Evolutionary conservation across 257 asterid species (phyloP), one percentile per base, ranked within the genome.

Genomic region (Verbena officinalis): DNA sequence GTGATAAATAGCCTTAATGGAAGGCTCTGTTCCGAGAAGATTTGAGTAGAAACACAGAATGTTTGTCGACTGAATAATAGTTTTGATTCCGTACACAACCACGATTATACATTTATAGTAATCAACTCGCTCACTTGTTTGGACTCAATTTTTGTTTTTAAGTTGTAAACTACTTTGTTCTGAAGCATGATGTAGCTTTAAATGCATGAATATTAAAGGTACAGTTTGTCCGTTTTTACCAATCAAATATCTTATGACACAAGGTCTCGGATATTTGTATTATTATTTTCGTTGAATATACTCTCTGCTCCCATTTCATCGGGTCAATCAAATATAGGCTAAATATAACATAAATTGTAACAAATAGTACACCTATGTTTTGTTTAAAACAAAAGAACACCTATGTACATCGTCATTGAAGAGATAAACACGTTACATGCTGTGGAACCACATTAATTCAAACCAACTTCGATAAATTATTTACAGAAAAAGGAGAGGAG

Each of bases 21-120:
- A 59, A 75, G 72, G 23, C 57, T 59, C 20, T 86, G 79, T 87
- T 68, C 75, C n/a, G 73, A 69, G 72, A 67, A 73, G 64, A 27
- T 15, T 40, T 42, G 27, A 14, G 31, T 71, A 70, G 33, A n/a
- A 7, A 60, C 31, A 3, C 5, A 7, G 22, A 12, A 31, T 55
- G 52, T 24, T 20, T 30, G 43, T 30, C 23, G 59, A n/a, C 15
- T 58, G 23, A 14, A 17, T 31, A 30, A 38, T 50, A 75, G 60
- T 16, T 65, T 27, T 52, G 14, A 23, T 54, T 19, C 51, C 14
- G 27, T 14, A 11, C 15, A 50, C 61, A 53, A 53, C 56, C 64
- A 23, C 45, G 15, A 45, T 49, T 55, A 22, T 42, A 46, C 33
- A 5, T 36, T 9, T 24, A n/a, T 21, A 40, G 36, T 36, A 13